Evolutionary conservation across 2,329 filamentous ascomycete species (phyloP).

Genomic region (Apiospora arundinis): DNA sequence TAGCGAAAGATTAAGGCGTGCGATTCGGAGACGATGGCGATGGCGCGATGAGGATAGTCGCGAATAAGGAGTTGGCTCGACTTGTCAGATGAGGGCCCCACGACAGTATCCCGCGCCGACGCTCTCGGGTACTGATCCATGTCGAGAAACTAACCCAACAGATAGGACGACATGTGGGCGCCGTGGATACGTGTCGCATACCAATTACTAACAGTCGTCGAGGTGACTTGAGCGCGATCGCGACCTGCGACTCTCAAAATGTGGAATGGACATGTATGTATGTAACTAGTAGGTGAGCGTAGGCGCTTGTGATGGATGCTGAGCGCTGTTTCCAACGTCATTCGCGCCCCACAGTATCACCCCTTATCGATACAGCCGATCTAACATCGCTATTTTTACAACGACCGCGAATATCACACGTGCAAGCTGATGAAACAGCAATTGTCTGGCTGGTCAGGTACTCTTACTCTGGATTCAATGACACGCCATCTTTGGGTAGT

Average conservation of each 20-base stretch:
- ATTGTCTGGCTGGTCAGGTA: not conserved
- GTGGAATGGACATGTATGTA: not conserved
- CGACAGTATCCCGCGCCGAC: slow-evolving; percentile 25
- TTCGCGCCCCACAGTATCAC: slow-evolving; percentile 6
- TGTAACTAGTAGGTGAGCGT: not conserved
- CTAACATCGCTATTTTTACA: slow-evolving; percentile 2
- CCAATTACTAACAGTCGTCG: not conserved
- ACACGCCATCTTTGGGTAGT: not conserved
- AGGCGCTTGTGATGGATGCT: not conserved
- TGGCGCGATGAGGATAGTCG: slow-evolving; percentile 85
- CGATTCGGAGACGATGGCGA: slow-evolving; percentile 80
- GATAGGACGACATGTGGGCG: slow-evolving; percentile 6
- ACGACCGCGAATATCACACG: not conserved
- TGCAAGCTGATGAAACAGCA: not conserved
- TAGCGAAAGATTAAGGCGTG: slow-evolving; percentile 87
- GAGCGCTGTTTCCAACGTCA: slow-evolving; percentile 8
- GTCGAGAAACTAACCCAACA: slow-evolving; percentile 22
- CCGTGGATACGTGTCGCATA: slow-evolving; percentile 12
- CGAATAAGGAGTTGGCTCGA: slow-evolving; percentile 82
- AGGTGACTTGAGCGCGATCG: not conserved
- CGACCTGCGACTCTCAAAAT: not conserved
- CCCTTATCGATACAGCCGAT: slow-evolving; percentile 8
- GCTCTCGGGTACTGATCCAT: slow-evolving; percentile 28
- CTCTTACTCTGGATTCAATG: not conserved
- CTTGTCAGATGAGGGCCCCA: slow-evolving; percentile 49